Conservation (phyloP, 75 land plant genomes). For the Adiantum capillusveneris region DNA sequence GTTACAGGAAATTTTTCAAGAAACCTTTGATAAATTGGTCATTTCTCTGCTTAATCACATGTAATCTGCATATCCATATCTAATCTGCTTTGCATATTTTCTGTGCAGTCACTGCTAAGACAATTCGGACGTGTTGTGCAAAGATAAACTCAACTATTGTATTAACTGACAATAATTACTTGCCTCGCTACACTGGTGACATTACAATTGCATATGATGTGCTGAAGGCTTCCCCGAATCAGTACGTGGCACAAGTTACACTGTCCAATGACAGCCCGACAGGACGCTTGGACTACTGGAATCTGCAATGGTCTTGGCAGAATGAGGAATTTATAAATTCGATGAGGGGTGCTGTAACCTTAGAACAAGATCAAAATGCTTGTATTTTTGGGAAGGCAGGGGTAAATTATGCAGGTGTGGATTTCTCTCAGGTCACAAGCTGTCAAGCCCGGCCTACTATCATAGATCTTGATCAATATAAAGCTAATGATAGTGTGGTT, state of each 20-base stretch:
- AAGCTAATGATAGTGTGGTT: constrained; percentile 39
- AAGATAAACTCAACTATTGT: constrained; percentile 32
- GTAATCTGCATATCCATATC: too few relatives aligned
- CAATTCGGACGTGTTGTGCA: constrained; percentile 59
- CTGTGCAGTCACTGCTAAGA: not conserved
- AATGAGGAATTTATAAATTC: constrained; percentile 69
- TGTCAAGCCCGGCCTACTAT: constrained; percentile 60
- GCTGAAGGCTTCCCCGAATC: constrained; percentile 34
- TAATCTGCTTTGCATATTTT: too few relatives aligned
- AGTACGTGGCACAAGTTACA: constrained; percentile 72
- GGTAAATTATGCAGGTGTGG: constrained; percentile 33
- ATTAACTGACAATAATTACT: constrained; percentile 11
- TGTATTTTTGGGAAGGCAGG: constrained; percentile 66
- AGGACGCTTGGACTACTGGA: constrained; percentile 83
- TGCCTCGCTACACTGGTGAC: constrained; percentile 52
- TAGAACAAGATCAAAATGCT: constrained; percentile 24
- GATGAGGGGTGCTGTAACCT: constrained; percentile 69
- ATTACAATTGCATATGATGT: constrained; percentile 65
- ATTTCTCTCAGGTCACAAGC: constrained; percentile 51
- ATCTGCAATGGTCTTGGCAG: constrained; percentile 86
- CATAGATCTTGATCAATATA: constrained; percentile 52
- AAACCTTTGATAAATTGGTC: too few relatives aligned
- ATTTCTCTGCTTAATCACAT: too few relatives aligned
- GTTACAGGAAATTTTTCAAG: too few relatives aligned
- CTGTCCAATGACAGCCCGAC: constrained; percentile 62